phyloP scores from a whole-genome alignment of 208 protist species.

The Trichomonas vaginalis region DNA sequence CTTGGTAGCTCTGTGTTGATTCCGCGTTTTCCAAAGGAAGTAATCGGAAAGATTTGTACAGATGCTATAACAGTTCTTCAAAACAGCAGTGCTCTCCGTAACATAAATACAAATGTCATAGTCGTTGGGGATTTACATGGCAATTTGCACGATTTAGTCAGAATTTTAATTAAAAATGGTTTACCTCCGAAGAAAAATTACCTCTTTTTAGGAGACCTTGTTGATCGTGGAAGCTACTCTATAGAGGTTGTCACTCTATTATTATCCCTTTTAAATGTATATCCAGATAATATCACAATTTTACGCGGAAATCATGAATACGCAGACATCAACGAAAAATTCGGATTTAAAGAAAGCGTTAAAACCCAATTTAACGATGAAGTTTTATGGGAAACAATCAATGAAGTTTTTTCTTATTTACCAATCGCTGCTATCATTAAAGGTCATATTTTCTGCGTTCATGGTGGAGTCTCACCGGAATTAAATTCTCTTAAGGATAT shows the following conservation, averaged over 20 bases:
- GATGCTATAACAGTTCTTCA: not conserved
- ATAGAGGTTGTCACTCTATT: not conserved
- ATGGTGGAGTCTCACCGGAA: not conserved
- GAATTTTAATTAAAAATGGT: conserved; percentile 28
- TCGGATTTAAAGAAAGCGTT: not conserved
- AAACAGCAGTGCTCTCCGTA: not conserved
- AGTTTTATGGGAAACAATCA: not conserved
- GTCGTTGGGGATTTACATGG: conserved; percentile 37
- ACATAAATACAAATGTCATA: not conserved
- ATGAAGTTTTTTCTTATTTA: not conserved
- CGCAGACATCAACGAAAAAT: not conserved
- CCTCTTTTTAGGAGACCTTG: not conserved
- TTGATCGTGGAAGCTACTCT: not conserved
- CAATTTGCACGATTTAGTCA: conserved; percentile 32
- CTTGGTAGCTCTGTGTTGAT: no score
- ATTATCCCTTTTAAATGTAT: no score
- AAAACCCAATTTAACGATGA: not conserved
- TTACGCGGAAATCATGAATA: not conserved
- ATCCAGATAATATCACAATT: not conserved
- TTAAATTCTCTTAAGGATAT: not conserved
- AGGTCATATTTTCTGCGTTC: not conserved
- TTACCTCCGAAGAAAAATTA: not conserved
- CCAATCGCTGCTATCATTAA: not conserved
- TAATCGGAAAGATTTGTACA: no score
- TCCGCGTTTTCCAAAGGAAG: no score